These are phyloP conservation scores for Pelargonium citronellum DNA, from an alignment of 441 rosid genomes.

Conservation along the genomic window DNA sequence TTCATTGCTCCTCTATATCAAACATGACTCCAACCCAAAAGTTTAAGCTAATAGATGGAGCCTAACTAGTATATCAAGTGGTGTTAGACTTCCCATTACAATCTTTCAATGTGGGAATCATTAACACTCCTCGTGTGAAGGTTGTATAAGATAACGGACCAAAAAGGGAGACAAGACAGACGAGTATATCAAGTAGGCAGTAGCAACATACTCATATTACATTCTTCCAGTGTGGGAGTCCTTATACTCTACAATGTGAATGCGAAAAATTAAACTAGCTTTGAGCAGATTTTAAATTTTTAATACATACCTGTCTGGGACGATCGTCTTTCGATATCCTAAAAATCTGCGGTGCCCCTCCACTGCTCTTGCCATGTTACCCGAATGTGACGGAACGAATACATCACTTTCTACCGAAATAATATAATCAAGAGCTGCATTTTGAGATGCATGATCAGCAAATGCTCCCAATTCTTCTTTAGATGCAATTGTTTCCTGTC, in stretches of 20 bases:
- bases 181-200: no score
- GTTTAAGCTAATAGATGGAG: no score
- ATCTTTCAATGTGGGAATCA: no score
- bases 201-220: no score
- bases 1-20: no score
- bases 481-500: slow-evolving; percentile 64
- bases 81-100: no score
- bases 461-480: slow-evolving; percentile 53
- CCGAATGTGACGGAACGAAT: slow-evolving; percentile 81
- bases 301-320: slow-evolving; percentile 63
- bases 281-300: slow-evolving; percentile 3
- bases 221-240: no score
- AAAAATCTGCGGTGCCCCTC: slow-evolving; percentile 96
- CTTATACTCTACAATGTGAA: not conserved
- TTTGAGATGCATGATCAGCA: slow-evolving; percentile 66
- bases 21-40: no score
- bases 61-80: no score
- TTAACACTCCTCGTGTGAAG: no score
- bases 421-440: slow-evolving; percentile 89
- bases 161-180: no score
- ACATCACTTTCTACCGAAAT: slow-evolving; percentile 80
- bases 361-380: slow-evolving; percentile 96
- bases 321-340: slow-evolving; percentile 76
- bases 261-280: not conserved
- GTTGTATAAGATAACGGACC: no score